phyloP scores from a whole-genome alignment of 306 rosid species.

The Abrus precatorius region DNA sequence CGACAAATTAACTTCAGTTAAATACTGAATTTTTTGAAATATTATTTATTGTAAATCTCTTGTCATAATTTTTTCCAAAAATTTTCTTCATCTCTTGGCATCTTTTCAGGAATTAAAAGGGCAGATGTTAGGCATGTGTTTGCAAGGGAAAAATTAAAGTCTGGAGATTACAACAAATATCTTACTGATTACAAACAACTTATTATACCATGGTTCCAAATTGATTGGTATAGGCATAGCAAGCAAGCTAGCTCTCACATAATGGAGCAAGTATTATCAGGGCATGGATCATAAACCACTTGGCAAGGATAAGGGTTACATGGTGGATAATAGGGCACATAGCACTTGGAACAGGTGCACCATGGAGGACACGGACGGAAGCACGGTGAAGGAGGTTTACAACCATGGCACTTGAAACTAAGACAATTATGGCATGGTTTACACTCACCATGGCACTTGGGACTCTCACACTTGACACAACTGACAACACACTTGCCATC shows the following conservation, averaged over 20 bases:
- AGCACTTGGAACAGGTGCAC: slow-evolving; percentile 36
- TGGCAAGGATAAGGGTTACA: slow-evolving; percentile 22
- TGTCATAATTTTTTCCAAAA: too few species aligned
- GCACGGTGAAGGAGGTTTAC: slow-evolving; percentile 11
- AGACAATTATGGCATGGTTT: slow-evolving; percentile 4
- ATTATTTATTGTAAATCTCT: too few species aligned
- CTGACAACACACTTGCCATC: not conserved
- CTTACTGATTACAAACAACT: too few species aligned
- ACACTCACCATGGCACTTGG: slow-evolving; percentile 19
- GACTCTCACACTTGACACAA: not conserved
- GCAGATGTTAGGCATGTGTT: too few species aligned
- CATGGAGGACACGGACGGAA: slow-evolving; percentile 3
- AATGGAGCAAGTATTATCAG: slow-evolving; percentile 40
- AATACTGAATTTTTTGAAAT: too few species aligned
- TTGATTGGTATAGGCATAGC: too few species aligned
- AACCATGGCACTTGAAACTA: not conserved
- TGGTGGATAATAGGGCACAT: slow-evolving; percentile 15
- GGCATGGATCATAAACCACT: slow-evolving; percentile 38
- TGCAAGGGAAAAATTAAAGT: too few species aligned
- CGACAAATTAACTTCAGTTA: too few species aligned
- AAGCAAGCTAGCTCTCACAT: slow-evolving; percentile 18
- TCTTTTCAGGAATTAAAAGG: too few species aligned
- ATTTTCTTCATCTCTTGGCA: too few species aligned
- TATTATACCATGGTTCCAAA: too few species aligned
- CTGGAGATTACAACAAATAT: too few species aligned